Evolutionary conservation across 495 filamentous ascomycete species (phyloP).

Genomic region (Corynascus novoguineensis): DNA sequence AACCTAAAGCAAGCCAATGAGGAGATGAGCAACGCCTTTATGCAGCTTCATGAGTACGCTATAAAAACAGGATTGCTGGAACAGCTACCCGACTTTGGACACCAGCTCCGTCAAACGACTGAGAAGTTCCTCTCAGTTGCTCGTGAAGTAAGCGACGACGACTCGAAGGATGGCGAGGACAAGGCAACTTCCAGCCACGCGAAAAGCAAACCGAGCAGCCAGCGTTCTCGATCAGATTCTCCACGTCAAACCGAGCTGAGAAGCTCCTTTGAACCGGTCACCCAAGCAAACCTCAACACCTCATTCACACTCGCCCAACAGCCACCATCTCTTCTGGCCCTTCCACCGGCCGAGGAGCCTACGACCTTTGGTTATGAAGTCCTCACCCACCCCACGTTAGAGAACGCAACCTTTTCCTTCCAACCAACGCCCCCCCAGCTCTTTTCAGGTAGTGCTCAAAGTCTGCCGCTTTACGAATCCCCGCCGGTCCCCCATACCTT

Average conservation of each 20-base stretch:
- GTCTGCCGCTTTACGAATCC: constrained; percentile 19
- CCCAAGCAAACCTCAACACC: constrained; percentile 9
- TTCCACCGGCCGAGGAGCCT: not conserved
- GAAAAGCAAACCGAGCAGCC: not conserved
- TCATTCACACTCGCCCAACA: not conserved
- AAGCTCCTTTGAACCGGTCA: constrained; percentile 26
- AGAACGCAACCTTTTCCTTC: constrained; percentile 35
- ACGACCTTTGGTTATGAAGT: constrained; percentile 27
- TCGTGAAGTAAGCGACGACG: constrained; percentile 33
- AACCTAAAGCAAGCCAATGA: constrained; percentile 61
- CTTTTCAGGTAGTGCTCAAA: constrained; percentile 8
- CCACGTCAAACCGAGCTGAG: constrained; percentile 16
- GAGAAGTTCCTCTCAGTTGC: constrained; percentile 43
- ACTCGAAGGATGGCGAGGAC: constrained; percentile 26
- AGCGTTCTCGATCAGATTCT: not conserved
- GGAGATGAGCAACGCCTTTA: constrained; percentile 68
- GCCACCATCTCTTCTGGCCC: not conserved
- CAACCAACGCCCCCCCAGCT: constrained; percentile 11
- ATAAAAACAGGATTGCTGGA: constrained; percentile 46
- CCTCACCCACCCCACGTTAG: constrained; percentile 30
- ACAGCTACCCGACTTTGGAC: constrained; percentile 46
- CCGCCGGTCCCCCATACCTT: constrained; percentile 43
- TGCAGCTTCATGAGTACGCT: constrained; percentile 60
- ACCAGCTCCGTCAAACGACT: constrained; percentile 40
- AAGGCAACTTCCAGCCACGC: constrained; percentile 2